Percentiles rank a stretch among this genome's conserved stretches.
These are phyloP conservation scores for Hymenoscyphus fructigenus DNA, from an alignment of 2,329 filamentous ascomycete species.

Conservation along the genomic window DNA sequence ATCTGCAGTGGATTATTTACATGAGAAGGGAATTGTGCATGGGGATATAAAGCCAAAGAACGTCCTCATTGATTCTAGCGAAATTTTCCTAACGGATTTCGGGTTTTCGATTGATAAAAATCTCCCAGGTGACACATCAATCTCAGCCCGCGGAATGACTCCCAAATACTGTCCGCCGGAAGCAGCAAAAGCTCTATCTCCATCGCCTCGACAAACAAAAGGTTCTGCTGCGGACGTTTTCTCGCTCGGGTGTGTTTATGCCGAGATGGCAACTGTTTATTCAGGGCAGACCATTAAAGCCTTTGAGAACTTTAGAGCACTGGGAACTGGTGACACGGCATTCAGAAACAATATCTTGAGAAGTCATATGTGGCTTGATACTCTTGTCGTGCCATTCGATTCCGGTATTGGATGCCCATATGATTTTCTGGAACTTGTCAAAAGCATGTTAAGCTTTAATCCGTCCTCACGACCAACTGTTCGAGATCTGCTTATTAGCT, in stretches of 20 bases:
- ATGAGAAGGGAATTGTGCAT: slow-evolving; percentile 3
- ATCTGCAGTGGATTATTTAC: background rate
- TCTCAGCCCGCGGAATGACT: background rate
- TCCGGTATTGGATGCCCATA: background rate
- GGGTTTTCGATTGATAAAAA: background rate
- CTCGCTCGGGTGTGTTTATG: slow-evolving; percentile 4
- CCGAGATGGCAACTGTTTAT: slow-evolving; percentile 5
- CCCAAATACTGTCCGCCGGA: slow-evolving; percentile 1
- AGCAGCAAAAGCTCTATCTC: background rate
- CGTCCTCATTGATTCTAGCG: background rate
- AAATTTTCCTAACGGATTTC: slow-evolving; percentile 1
- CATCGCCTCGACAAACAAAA: no score
- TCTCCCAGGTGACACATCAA: background rate
- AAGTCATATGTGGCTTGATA: background rate
- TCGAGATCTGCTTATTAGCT: slow-evolving; percentile 14
- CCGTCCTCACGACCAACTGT: background rate
- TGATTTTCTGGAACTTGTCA: background rate
- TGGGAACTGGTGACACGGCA: background rate
- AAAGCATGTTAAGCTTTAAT: background rate
- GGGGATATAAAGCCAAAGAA: slow-evolving; percentile 6
- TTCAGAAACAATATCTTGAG: background rate
- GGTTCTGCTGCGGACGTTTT: background rate
- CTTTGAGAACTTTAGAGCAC: background rate
- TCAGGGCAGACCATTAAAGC: background rate
- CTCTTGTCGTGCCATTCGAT: background rate